phyloP scores from a whole-genome alignment of 179 eudicot species.

The Silene coronaria region DNA sequence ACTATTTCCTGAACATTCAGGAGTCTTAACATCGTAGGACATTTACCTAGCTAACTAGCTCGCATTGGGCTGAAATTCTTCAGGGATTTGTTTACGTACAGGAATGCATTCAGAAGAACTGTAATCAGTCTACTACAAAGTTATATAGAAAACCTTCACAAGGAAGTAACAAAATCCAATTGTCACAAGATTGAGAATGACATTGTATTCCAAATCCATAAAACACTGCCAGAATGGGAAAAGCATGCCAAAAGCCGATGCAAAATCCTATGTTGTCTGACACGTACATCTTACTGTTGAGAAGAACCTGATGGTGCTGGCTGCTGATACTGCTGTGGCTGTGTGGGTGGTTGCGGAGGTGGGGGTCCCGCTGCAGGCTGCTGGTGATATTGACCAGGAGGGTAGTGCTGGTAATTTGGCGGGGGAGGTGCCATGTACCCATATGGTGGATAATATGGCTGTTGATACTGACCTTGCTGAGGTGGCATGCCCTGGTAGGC shows the following conservation, averaged over 20 bases:
- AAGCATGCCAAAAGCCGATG: background rate
- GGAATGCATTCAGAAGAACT: background rate
- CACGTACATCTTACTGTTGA: background rate
- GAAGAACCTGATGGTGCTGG: slow-evolving; percentile 8
- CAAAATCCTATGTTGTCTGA: background rate
- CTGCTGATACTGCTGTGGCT: slow-evolving; percentile 22
- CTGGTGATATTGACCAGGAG: slow-evolving; percentile 29
- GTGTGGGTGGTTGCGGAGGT: slow-evolving; percentile 24
- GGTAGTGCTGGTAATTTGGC: slow-evolving; percentile 39
- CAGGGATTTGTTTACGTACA: background rate
- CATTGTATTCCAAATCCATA: background rate
- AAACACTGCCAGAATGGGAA: background rate
- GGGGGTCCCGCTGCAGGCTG: slow-evolving; percentile 24
- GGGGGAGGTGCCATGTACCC: slow-evolving; percentile 66
- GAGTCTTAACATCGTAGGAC: too few species aligned
- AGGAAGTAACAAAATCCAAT: slow-evolving; percentile 2
- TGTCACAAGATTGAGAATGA: background rate
- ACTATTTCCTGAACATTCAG: too few species aligned
- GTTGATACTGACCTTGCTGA: slow-evolving; percentile 57
- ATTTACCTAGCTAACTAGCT: too few species aligned
- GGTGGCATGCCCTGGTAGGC: slow-evolving; percentile 49
- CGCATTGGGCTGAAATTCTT: too few species aligned
- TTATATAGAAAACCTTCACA: background rate
- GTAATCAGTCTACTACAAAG: background rate
- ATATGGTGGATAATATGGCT: slow-evolving; percentile 61